phyloP scores from a whole-genome alignment of 352 stramenopile species.

The Phytopythium oedochilum region DNA sequence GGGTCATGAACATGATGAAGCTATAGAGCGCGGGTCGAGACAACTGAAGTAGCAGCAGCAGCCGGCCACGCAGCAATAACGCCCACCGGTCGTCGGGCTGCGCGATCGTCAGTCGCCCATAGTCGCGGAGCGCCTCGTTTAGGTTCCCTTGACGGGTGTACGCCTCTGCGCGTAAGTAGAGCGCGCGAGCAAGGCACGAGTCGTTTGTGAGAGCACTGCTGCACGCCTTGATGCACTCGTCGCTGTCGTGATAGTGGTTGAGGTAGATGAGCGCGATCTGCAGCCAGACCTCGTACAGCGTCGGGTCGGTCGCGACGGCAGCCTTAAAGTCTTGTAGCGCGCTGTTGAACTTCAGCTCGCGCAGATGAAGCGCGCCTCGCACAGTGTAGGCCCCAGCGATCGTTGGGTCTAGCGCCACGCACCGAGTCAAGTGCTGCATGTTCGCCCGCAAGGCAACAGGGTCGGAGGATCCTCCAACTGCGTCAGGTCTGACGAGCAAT shows the following conservation, averaged over 20 bases:
- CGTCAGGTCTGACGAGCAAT: slow-evolving; percentile 23
- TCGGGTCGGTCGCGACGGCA: slow-evolving; percentile 63
- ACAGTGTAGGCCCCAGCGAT: slow-evolving; percentile 73
- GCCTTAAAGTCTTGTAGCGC: slow-evolving; percentile 81
- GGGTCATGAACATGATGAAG: slow-evolving; percentile 71
- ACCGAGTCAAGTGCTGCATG: slow-evolving; percentile 55
- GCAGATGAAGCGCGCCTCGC: slow-evolving; percentile 59
- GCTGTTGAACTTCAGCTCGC: slow-evolving; percentile 69
- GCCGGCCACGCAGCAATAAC: slow-evolving; percentile 45
- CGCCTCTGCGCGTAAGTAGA: slow-evolving; percentile 67
- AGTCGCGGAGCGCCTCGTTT: slow-evolving; percentile 48
- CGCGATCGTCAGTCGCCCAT: slow-evolving; percentile 50
- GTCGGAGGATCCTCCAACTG: not conserved
- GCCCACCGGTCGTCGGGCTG: slow-evolving; percentile 62
- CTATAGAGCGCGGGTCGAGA: slow-evolving; percentile 59
- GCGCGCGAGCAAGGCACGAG: slow-evolving; percentile 43
- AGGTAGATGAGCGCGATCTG: slow-evolving; percentile 79
- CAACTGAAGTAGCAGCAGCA: slow-evolving; percentile 56
- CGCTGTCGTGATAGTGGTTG: slow-evolving; percentile 75
- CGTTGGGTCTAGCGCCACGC: slow-evolving; percentile 64
- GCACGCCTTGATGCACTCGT: slow-evolving; percentile 60
- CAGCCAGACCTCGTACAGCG: slow-evolving; percentile 71
- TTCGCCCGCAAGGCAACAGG: slow-evolving; percentile 17
- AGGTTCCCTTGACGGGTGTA: slow-evolving; percentile 60
- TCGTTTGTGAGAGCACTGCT: slow-evolving; percentile 61